These are phyloP conservation scores for Sugiyamaella floridensis DNA, from an alignment of 805 yeast species.

Conservation along the genomic window DNA sequence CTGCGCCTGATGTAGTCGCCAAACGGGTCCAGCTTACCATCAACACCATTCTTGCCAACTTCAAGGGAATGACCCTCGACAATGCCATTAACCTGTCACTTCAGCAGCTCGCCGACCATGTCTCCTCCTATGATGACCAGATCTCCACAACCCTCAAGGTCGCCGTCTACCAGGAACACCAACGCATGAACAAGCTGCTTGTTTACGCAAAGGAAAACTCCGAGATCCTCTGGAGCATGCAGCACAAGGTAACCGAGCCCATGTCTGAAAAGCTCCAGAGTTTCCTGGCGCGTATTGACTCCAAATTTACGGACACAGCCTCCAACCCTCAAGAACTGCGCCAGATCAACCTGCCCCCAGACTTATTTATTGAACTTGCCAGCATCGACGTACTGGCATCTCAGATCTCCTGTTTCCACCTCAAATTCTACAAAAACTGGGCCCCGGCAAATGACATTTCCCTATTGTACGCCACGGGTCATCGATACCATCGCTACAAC, in stretches of 20 bases:
- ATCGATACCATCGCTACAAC: slow-evolving; percentile 44
- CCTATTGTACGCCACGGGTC: slow-evolving; percentile 48
- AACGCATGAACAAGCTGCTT: slow-evolving; percentile 35
- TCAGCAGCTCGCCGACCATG: slow-evolving; percentile 43
- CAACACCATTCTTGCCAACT: slow-evolving; percentile 48
- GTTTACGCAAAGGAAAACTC: slow-evolving; percentile 21
- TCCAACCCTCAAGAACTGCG: neutral
- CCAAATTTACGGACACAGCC: neutral
- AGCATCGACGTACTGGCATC: slow-evolving; percentile 45
- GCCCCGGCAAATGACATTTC: slow-evolving; percentile 75
- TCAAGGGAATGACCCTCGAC: slow-evolving; percentile 65
- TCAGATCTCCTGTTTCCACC: slow-evolving; percentile 61
- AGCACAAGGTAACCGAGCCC: slow-evolving; percentile 16
- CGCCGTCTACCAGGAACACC: slow-evolving; percentile 46
- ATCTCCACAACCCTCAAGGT: slow-evolving; percentile 48
- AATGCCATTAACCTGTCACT: slow-evolving; percentile 52
- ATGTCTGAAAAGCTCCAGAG: slow-evolving; percentile 20
- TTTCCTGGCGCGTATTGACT: slow-evolving; percentile 18
- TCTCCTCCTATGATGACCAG: slow-evolving; percentile 44
- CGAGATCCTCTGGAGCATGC: slow-evolving; percentile 22
- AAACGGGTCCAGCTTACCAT: slow-evolving; percentile 49
- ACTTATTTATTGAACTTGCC: slow-evolving; percentile 49
- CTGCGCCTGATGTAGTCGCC: slow-evolving; percentile 37
- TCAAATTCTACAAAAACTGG: slow-evolving; percentile 63
- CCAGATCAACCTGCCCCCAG: slow-evolving; percentile 27